Base-by-base conservation (phyloP, 176 grass and related monocot genomes). In the Zea luxurians region DNA sequence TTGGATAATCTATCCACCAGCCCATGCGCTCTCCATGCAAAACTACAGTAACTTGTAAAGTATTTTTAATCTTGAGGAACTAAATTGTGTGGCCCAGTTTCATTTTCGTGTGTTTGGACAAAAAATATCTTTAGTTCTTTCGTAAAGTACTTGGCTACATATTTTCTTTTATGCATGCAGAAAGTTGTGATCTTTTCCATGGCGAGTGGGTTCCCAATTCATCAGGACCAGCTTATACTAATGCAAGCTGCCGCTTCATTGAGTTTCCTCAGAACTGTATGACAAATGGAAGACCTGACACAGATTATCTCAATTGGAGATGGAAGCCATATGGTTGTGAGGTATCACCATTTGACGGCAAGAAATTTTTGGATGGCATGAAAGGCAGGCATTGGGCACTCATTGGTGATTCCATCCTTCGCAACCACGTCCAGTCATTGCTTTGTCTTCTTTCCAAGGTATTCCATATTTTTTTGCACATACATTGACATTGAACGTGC, bases 371-470 rank as follows among this genome's bases (percentile, higher is more conserved):
- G 76, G 63, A 90, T 60, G 21, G n/a, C 46, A 95, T 92, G 88
- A 36, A 64, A 46, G 88, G 86, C 45, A 92, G 85, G 70, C 87
- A 85, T 80, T 99, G 89, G 96, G 96, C 88, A 21, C 75, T 99
- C 16, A 80, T 99, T 42, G 96, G 96, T 34, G 92, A 99, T 78
- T 99, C 96, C 16, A 95, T 99, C 79, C 78, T 99, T 55, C 89
- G 96, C 6, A 99, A 99, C 70, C 96, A 99, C 11, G 80, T 84
- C 64, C 92, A 99, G 44, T 99, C 96, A 50, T 83, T 99, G 71
- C 85, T 99, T 70, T 99, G 96, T 55, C 90, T 94, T 74, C 90
- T 99, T 82, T 85, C 96, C 16, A 89, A 88, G 95, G 95, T 98
- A 82, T 64, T 46, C 1, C 7, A 1, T 76, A 47, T 5, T 17